Conservation (phyloP, 306 rosid genomes). For the Notholithocarpus densiflorus region DNA sequence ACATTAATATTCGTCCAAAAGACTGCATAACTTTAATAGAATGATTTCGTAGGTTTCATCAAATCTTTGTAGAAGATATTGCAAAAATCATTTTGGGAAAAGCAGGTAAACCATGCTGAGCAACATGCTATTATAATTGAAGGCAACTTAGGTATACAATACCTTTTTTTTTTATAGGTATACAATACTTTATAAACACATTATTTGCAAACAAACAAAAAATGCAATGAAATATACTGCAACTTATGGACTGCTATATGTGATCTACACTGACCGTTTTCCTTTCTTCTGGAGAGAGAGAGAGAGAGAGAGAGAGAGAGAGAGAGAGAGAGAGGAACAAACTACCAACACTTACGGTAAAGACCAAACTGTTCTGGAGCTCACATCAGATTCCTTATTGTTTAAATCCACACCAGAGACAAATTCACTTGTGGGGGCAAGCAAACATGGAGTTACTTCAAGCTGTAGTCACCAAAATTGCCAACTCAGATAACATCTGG, state of each 20-base stretch:
- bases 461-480: constrained; percentile 56
- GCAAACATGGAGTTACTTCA: constrained; percentile 89
- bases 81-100: background rate
- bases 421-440: constrained; percentile 54
- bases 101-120: background rate
- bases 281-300: background rate
- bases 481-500: constrained; percentile 18
- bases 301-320: constrained; percentile 15
- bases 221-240: constrained; percentile 9
- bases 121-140: background rate
- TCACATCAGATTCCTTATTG: constrained; percentile 42
- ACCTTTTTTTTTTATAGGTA: background rate
- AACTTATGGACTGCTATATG: constrained; percentile 7
- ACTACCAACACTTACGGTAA: constrained; percentile 70
- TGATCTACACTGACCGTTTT: background rate
- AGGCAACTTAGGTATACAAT: background rate
- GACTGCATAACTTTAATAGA: background rate
- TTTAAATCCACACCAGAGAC: constrained; percentile 22
- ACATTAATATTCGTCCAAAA: background rate
- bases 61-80: background rate
- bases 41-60: background rate
- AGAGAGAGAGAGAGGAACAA: constrained; percentile 15
- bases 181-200: background rate
- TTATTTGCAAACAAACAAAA: background rate
- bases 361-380: constrained; percentile 76